Conservation (phyloP, 441 rosid species). For the Brassica balearica region DNA sequence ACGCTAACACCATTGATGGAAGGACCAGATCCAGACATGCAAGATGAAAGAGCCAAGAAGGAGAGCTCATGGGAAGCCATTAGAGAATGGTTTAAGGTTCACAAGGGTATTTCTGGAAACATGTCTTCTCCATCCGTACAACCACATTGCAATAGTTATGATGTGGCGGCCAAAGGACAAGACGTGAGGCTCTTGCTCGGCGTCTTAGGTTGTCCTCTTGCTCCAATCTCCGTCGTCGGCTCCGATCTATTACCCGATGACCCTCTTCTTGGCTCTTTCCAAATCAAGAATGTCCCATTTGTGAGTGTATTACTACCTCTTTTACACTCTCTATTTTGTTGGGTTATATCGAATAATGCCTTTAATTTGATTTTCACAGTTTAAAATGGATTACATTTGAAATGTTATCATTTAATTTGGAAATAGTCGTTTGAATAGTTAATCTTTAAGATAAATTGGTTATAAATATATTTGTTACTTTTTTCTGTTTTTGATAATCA, state of each 20-base stretch:
- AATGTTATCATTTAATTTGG: background rate
- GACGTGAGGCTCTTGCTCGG: constrained; percentile 85
- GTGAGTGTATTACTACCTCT: constrained; percentile 48
- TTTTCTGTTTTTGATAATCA: background rate
- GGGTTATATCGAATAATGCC: background rate
- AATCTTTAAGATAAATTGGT: background rate
- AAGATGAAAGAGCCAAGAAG: constrained; percentile 68
- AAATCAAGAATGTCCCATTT: constrained; percentile 58
- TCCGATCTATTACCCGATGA: constrained; percentile 46
- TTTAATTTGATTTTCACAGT: background rate
- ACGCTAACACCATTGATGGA: constrained; percentile 86
- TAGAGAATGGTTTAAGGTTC: constrained; percentile 85
- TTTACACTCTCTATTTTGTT: background rate
- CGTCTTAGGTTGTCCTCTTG: constrained; percentile 88
- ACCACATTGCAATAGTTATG: constrained; percentile 37
- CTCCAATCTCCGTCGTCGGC: constrained; percentile 75
- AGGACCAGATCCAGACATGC: constrained; percentile 93
- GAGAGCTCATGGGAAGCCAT: constrained; percentile 88
- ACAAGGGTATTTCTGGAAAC: constrained; percentile 59
- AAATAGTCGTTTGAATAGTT: background rate
- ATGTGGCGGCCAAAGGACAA: constrained; percentile 57
- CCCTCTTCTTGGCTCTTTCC: constrained; percentile 47
- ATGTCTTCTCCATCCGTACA: constrained; percentile 47
- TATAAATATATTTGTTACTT: background rate
- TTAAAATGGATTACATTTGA: background rate